Evolutionary conservation across 352 stramenopile species (phyloP).

Genomic region (Saprolegnia diclina): DNA sequence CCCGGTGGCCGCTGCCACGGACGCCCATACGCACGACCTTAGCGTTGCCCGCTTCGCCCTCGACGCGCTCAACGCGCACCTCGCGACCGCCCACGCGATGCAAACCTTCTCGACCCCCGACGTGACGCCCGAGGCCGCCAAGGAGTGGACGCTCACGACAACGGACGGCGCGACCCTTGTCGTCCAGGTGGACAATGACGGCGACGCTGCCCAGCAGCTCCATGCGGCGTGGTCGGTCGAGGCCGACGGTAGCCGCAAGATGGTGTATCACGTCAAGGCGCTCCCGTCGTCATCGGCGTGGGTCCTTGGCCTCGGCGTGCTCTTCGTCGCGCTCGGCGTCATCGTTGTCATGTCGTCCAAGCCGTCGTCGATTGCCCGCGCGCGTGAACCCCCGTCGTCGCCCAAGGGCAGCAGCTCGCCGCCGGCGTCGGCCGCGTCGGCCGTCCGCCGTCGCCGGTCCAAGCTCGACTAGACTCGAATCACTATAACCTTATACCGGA

Average conservation of each 20-base stretch:
- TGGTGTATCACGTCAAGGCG: background rate
- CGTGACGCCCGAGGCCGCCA: background rate
- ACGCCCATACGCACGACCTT: background rate
- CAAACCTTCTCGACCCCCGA: background rate
- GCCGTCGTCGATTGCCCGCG: background rate
- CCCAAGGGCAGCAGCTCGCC: background rate
- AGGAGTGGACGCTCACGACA: background rate
- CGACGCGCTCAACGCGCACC: background rate
- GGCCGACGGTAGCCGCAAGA: background rate
- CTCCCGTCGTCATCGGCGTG: background rate
- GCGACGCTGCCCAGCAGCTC: background rate
- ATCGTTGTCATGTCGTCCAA: constrained; percentile 1
- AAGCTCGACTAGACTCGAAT: constrained; percentile 7
- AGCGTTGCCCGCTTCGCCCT: background rate
- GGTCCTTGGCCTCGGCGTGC: background rate
- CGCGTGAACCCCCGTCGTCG: background rate
- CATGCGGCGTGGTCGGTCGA: background rate
- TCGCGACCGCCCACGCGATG: background rate
- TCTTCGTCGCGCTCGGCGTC: background rate
- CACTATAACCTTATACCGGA: no score
- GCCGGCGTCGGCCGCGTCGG: background rate
- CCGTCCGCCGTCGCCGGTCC: constrained; percentile 10
- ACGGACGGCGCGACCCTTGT: background rate
- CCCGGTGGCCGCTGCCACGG: background rate
- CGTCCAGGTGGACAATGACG: background rate